Evolutionary conservation across 2,329 filamentous ascomycete species (phyloP).

Genomic region (Colletotrichum australisinense): DNA sequence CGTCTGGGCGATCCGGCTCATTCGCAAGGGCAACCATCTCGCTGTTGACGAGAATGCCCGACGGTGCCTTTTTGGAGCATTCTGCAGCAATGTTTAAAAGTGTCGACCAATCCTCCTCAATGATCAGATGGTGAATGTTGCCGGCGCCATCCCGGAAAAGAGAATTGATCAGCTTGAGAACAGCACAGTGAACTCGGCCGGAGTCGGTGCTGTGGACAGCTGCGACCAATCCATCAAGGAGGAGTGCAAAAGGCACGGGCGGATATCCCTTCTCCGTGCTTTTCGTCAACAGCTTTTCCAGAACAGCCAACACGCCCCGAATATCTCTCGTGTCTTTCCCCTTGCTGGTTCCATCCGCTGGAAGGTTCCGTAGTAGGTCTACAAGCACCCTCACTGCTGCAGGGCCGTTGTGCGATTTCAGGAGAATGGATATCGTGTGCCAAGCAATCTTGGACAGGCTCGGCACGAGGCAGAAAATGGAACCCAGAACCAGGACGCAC

Average conservation of each 20-base stretch:
- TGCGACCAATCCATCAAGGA: slow-evolving; percentile 68
- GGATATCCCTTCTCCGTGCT: slow-evolving; percentile 70
- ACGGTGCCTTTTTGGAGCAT: slow-evolving; percentile 56
- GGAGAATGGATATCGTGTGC: slow-evolving; percentile 77
- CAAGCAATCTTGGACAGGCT: slow-evolving; percentile 73
- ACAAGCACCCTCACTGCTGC: slow-evolving; percentile 74
- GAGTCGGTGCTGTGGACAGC: slow-evolving; percentile 58
- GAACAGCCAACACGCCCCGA: slow-evolving; percentile 70
- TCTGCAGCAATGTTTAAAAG: slow-evolving; percentile 69
- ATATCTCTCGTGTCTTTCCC: slow-evolving; percentile 68
- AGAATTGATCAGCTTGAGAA: slow-evolving; percentile 65
- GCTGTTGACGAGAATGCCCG: slow-evolving; percentile 22
- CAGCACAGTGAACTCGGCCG: slow-evolving; percentile 57
- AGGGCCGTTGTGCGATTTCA: slow-evolving; percentile 79
- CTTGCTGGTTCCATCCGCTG: slow-evolving; percentile 54
- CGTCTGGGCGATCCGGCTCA: slow-evolving; percentile 48
- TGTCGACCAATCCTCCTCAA: slow-evolving; percentile 74
- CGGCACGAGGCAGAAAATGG: slow-evolving; percentile 75
- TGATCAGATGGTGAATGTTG: slow-evolving; percentile 65
- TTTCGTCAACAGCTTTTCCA: slow-evolving; percentile 72
- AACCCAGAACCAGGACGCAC: slow-evolving; percentile 78
- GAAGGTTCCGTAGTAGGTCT: slow-evolving; percentile 66
- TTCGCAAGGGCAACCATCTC: slow-evolving; percentile 38
- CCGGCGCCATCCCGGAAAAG: slow-evolving; percentile 65
- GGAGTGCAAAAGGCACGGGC: slow-evolving; percentile 65